Percentiles rank a stretch among this genome's conserved stretches.
Conservation (phyloP, 345 rosid species). For the Hibiscus tridactylites region DNA sequence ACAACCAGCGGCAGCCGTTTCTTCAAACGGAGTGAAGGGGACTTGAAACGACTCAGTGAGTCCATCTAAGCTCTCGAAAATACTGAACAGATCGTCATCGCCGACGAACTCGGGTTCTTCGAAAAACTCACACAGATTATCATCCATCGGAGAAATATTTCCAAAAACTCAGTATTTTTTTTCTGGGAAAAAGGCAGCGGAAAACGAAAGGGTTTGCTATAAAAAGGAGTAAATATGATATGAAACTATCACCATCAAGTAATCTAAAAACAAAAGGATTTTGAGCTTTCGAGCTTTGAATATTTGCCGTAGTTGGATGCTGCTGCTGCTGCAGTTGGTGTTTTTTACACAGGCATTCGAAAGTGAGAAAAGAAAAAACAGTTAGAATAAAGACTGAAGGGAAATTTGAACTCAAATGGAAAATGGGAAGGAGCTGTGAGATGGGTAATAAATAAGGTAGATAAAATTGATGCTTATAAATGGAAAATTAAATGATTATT, state of each 20-base stretch:
- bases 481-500: neutral
- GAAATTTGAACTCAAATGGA: neutral
- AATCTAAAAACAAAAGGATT: neutral
- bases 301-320: slow-evolving; percentile 5
- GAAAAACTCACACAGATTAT: slow-evolving; percentile 35
- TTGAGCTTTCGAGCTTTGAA: neutral
- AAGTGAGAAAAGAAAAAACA: neutral
- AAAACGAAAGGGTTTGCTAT: neutral
- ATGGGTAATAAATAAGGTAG: neutral
- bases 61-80: slow-evolving; percentile 66
- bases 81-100: slow-evolving; percentile 68
- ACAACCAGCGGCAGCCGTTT: slow-evolving; percentile 9
- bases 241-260: slow-evolving; percentile 61
- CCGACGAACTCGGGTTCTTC: slow-evolving; percentile 43
- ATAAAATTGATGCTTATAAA: neutral
- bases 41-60: slow-evolving; percentile 37
- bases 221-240: slow-evolving; percentile 10
- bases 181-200: neutral
- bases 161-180: neutral
- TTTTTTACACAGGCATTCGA: neutral
- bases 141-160: slow-evolving; percentile 22
- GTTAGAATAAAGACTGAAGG: neutral
- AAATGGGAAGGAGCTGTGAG: neutral
- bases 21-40: slow-evolving; percentile 31
- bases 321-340: neutral